phyloP scores from a whole-genome alignment of 2,329 filamentous ascomycete genomes.

The Venturia asperata region DNA sequence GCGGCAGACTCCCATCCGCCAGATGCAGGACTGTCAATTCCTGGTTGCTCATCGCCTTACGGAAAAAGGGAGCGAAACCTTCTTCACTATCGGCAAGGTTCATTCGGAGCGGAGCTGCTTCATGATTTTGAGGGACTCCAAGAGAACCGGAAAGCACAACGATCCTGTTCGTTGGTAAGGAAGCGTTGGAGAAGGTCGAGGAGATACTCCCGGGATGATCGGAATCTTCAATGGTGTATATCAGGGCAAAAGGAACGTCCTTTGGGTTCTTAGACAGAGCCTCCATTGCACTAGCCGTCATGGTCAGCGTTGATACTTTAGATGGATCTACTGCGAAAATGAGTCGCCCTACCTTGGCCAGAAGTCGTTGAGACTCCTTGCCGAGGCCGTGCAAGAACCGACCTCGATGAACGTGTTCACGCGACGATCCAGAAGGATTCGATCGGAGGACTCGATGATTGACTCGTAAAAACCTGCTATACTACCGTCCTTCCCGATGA shows the following conservation, averaged over 20 bases:
- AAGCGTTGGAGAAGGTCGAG: neutral
- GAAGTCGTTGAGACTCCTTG: neutral
- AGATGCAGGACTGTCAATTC: conserved; percentile 1
- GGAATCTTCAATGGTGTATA: conserved; percentile 13
- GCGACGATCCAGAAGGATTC: conserved; percentile 4
- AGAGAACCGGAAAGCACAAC: conserved; percentile 3
- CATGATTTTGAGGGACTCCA: conserved; percentile 1
- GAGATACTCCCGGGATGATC: conserved; percentile 4
- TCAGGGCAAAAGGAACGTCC: conserved; percentile 10
- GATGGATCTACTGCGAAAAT: neutral
- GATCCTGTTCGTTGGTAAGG: neutral
- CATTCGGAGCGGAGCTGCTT: neutral
- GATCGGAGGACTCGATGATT: conserved; percentile 6
- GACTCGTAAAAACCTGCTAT: conserved; percentile 10
- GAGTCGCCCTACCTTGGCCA: neutral
- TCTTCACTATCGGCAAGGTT: neutral
- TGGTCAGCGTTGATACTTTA: neutral
- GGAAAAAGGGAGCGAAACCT: conserved; percentile 9
- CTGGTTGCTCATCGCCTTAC: neutral
- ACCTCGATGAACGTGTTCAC: conserved; percentile 8
- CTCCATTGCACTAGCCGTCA: neutral
- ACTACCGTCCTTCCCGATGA: neutral
- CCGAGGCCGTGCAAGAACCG: neutral
- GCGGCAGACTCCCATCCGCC: neutral
- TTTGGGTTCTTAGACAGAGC: conserved; percentile 5